These are phyloP conservation scores for Sugiyamaella pinicola DNA, from an alignment of 1,139 yeast species.

Conservation along the genomic window DNA sequence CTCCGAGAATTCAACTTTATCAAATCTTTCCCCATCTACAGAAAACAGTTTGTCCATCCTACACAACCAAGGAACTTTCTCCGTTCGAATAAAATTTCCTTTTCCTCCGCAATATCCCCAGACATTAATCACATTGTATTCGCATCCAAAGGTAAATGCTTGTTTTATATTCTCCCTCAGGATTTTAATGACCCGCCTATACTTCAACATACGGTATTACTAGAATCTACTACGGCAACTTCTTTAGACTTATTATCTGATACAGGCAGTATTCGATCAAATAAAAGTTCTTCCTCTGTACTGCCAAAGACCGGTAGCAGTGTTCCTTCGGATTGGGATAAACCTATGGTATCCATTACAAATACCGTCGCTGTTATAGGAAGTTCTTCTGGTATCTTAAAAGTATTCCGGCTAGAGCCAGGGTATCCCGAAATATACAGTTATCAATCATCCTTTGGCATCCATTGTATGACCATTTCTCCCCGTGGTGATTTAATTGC, in stretches of 20 bases:
- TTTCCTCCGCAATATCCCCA: slow-evolving; percentile 66
- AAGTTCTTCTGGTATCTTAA: slow-evolving; percentile 71
- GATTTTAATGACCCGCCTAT: slow-evolving; percentile 53
- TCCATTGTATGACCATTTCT: slow-evolving; percentile 74
- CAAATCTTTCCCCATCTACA: slow-evolving; percentile 79
- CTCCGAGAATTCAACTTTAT: slow-evolving; percentile 50
- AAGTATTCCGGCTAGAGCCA: slow-evolving; percentile 61
- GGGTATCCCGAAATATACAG: slow-evolving; percentile 68
- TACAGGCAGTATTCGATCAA: slow-evolving; percentile 9
- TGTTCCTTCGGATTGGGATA: slow-evolving; percentile 52
- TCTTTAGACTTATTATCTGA: background rate
- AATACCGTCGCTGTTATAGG: slow-evolving; percentile 63
- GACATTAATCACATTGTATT: slow-evolving; percentile 65
- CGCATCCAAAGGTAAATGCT: slow-evolving; percentile 49
- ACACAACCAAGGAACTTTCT: slow-evolving; percentile 61
- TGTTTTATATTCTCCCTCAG: slow-evolving; percentile 55
- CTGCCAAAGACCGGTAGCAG: background rate
- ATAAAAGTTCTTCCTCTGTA: slow-evolving; percentile 16
- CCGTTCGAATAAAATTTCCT: slow-evolving; percentile 52
- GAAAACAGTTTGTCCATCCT: slow-evolving; percentile 64
- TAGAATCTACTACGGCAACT: slow-evolving; percentile 16
- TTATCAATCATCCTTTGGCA: slow-evolving; percentile 70
- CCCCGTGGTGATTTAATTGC: slow-evolving; percentile 68
- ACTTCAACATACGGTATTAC: slow-evolving; percentile 50
- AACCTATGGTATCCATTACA: slow-evolving; percentile 64